Evolutionary conservation across 257 asterid species (phyloP), one percentile per base, ranked within the genome.

Genomic region (Primulina eburnea): DNA sequence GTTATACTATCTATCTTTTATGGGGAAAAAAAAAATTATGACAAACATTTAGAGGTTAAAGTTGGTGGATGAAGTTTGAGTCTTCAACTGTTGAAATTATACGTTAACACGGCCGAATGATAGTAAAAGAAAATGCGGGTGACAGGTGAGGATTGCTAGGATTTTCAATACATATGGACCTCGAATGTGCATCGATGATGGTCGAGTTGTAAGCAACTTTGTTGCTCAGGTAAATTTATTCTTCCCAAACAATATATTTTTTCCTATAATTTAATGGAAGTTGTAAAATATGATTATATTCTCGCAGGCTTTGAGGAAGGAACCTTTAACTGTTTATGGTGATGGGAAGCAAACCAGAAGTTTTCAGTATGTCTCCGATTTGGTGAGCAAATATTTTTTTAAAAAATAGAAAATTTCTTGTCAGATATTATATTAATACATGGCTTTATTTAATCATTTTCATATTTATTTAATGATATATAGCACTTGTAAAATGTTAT

Each of bases 301-400:
- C 64, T 57, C 74, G 77, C 85, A 92, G 99, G 99, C 99, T 56
- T 82, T 93, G 74, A 89, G 99, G 86, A 93, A 93, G 87, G 95
- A 89, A 76, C 95, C 96, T 8, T 78, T 93, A 76, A 90, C 97
- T 5, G 96, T 93, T 30, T 93, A 93, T 76, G 99, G 99, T 53
- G 99, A 93, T 71, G 99, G 99, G 63, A 90, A 90, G 74, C 99
- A 93, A 65, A 93, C 99, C 18, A 87, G 99, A 77, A 93, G 99
- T 72, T 93, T 93, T 75, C 99, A 93, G 81, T 92, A 38, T 64
- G 98, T 92, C 75, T 90, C 98, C n/a, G 98, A 92, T 82, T 78
- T 92, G 93, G 98, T 92, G 73, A 83, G 81, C 60, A 33, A 24
- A 24, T 24, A 24, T 0, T 24, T 24, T 24, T 24, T 24, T 24